Evolutionary conservation across 1,284 basidiomycete species (phyloP), one percentile per base, ranked within the genome.

Genomic region (Austroboletus olivaceoglutinosus): DNA sequence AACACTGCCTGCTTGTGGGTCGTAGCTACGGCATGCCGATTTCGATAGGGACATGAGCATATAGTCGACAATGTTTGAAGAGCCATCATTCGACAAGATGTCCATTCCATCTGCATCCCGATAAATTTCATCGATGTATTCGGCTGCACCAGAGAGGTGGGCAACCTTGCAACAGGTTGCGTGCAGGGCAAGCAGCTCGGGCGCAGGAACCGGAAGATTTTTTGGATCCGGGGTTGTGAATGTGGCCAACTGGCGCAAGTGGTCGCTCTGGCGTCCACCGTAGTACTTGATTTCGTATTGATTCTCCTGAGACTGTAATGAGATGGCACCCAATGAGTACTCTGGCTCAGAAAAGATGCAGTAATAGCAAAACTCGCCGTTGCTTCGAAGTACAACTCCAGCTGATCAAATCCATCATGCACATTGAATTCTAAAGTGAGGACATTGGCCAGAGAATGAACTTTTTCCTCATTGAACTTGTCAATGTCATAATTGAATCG

Each of bases 381-480:
- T 27, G 43, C 36, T 46, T 46, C 51, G 3, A 53, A 43, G 18
- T 42, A 46, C 4, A 53, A 23, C 5, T 16, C 0, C 22, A 46
- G 21, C 6, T 8, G 21, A 34, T 45, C 48, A 29, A 53, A 45
- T 7, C 1, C 2, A 0, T 46, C 40, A 10, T 33, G 21, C 13
- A 52, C 29, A 22, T 42, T 2, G 2, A 1, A 1, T 13, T 18
- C 3, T 21, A 55, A 1, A 30, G 54, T 29, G 2, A 55, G 12
- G 25, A 55, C 34, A 10, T 56, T 57, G 18, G 23, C 43, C 34
- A 53, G 19, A 10, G 47, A 50, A 41, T 53, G 54, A 45, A 53
- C 34, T 2, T 45, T 41, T 22, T 40, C 33, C 38, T 42, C 47
- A 31, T 45, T 37, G 34, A 50, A 15, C 5, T 22, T 33, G 11